Evolutionary conservation across 495 filamentous ascomycete species (phyloP), one percentile per base, ranked within the genome.

Genomic region (Lineolata rhizophorae): DNA sequence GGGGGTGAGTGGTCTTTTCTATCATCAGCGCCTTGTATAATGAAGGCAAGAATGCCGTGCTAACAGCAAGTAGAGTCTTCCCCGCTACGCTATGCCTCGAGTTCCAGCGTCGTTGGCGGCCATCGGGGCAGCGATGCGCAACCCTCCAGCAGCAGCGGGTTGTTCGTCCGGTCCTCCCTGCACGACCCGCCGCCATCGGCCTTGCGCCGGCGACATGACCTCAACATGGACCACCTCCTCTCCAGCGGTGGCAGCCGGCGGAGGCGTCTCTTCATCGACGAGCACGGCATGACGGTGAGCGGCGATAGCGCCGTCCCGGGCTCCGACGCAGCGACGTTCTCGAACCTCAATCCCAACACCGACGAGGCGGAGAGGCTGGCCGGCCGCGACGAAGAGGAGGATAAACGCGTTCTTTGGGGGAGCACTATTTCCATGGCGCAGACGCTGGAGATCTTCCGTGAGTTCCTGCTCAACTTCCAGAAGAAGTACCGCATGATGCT

Each of bases 401-500:
- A n/a, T n/a, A n/a, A n/a, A n/a, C 6, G 76, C 35, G 70, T 91
- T 24, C 84, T 99, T 36, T 99, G 90, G 90, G 87, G 90, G 47
- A 95, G 87, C 29, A 95, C 92, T 30, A 76, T 99, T 35, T 90
- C 85, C 1, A 72, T 95, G 26, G 70, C 76, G 33, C 83, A 99
- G 49, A 78, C 83, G 9, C 76, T 84, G 48, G 66, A 66, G 29
- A 61, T 70, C 0, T 90, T 92, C 62, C 82, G 83, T 37, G 82
- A 85, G 35, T 97, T 95, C 47, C 59, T 97, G 17, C 64, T 67
- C 35, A 83, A 85, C 47, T 97, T 82, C 47, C 76, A 78, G 32
- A 71, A 65, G 37, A 93, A 92, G 50, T 95, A 97, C 42, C 76
- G 90, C 18, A 68, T 95, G 62, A 87, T 84, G 63, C 62, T 63